phyloP scores from a whole-genome alignment of 1,284 basidiomycete genomes.

The Acaromyces ingoldii region DNA sequence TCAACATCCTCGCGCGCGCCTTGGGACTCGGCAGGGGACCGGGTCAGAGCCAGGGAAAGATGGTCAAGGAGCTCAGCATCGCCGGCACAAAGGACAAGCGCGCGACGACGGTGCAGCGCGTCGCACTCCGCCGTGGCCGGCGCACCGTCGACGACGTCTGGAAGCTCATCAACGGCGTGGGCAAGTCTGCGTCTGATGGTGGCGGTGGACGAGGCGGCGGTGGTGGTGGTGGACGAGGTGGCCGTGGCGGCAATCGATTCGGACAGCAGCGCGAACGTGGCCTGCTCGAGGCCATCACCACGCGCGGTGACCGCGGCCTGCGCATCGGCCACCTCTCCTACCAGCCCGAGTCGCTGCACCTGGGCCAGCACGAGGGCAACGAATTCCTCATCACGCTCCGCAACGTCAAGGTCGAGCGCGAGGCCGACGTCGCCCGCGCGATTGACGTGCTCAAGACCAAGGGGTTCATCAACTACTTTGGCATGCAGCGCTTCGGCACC shows the following conservation, averaged over 20 bases:
- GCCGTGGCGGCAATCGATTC: slow-evolving; percentile 11
- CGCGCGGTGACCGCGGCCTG: slow-evolving; percentile 61
- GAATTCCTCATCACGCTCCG: slow-evolving; percentile 88
- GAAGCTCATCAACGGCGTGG: slow-evolving; percentile 59
- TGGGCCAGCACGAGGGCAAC: slow-evolving; percentile 94
- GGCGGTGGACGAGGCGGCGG: slow-evolving; percentile 57
- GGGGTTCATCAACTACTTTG: slow-evolving; percentile 98
- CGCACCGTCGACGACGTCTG: slow-evolving; percentile 75
- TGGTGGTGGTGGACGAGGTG: slow-evolving; percentile 20
- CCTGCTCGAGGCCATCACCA: slow-evolving; percentile 2
- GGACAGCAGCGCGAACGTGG: slow-evolving; percentile 7
- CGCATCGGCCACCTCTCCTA: slow-evolving; percentile 85
- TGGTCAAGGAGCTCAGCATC: slow-evolving; percentile 70
- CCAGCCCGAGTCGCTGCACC: slow-evolving; percentile 70
- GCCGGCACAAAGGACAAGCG: slow-evolving; percentile 98
- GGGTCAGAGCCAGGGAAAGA: slow-evolving; percentile 4
- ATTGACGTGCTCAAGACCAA: slow-evolving; percentile 74
- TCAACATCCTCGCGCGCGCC: slow-evolving; percentile 64
- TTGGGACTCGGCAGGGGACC: slow-evolving; percentile 44
- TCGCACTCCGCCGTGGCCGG: slow-evolving; percentile 72
- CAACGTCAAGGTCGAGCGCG: slow-evolving; percentile 55
- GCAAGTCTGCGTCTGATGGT: slow-evolving; percentile 53
- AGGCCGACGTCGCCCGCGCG: slow-evolving; percentile 63
- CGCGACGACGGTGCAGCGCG: slow-evolving; percentile 88
- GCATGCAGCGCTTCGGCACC: slow-evolving; percentile 98